Evolutionary conservation across 768 basidiomycete genomes (phyloP).

Genomic region (Russula vinacea): DNA sequence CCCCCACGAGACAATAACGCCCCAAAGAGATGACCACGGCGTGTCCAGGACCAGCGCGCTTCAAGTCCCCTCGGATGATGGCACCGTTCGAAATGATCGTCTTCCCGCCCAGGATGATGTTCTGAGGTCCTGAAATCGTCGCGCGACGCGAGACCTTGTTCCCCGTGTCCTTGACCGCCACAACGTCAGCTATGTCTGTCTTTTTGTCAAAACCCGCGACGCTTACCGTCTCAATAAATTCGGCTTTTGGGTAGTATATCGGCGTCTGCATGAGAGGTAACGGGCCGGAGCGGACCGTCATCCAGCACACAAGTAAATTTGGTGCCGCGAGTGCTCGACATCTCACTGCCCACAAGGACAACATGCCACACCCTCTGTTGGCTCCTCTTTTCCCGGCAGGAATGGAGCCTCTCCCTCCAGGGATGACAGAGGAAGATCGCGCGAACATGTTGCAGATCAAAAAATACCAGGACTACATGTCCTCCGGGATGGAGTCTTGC

Average conservation of each 20-base stretch:
- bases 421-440: conserved; percentile 77
- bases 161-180: conserved; percentile 71
- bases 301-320: not conserved
- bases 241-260: conserved; percentile 74
- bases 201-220: not conserved
- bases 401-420: conserved; percentile 83
- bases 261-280: conserved; percentile 57
- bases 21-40: conserved; percentile 93
- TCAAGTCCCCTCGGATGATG: conserved; percentile 90
- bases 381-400: conserved; percentile 82
- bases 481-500: conserved; percentile 80
- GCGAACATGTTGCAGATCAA: conserved; percentile 60
- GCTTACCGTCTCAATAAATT: conserved; percentile 80
- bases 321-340: not conserved
- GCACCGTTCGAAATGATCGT: conserved; percentile 89
- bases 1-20: conserved; percentile 87
- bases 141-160: conserved; percentile 94
- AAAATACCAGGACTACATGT: conserved; percentile 73
- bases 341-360: not conserved
- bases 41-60: conserved; percentile 85
- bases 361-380: conserved; percentile 41
- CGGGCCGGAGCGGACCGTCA: conserved; percentile 14
- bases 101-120: conserved; percentile 96
- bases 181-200: not conserved
- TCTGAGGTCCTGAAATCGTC: conserved; percentile 88